Base-by-base conservation (phyloP, 352 stramenopile species). In the Phytophthora cryptogea region DNA sequence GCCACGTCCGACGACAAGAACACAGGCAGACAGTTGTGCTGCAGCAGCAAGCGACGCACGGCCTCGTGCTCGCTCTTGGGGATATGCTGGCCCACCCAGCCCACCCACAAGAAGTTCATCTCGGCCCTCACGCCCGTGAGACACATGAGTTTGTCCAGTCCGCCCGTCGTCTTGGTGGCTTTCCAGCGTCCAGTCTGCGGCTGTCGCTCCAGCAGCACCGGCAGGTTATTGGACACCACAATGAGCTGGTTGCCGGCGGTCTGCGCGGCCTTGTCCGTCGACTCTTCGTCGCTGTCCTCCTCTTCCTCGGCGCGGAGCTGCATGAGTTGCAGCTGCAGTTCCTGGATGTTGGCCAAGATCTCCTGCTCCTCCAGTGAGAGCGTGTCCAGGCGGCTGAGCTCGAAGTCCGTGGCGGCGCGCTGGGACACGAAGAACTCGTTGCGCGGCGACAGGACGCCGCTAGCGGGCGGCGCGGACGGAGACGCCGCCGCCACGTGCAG, bases 321-420 rank as follows among this genome's bases (percentile, higher is more conserved):
- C 78, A 83, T 88, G 55, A 97, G 80, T 61, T 96, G 86, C 31
- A 90, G 63, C 60, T 97, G 89, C 8, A 96, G 74, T 41, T 96
- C 88, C 50, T 97, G 89, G 68, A 97, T 97, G 52, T 86, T 94
- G 7, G 86, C 82, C 48, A 97, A 68, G 55, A 97, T 90, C 65
- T 94, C 85, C 66, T 96, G 88, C 58, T 96, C 87, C 47, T 92
- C 78, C 4, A 95, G 68, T 44, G 76, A 89, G 39, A 95, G 64
- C 52, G 76, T 76, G 73, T 91, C 83, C 43, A 89, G 55, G 44
- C 77, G 76, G 48, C 75, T 89, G 30, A 83, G 52, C 39, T 92
- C 82, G 43, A 82, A 87, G 70, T 92, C 82, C 2, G 66, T 66
- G 42, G 81, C 66, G 26, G 76, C 71, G 49, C 82, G 78, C 56